Conservation (phyloP, 306 rosid genomes). For the Ceratonia siliqua region DNA sequence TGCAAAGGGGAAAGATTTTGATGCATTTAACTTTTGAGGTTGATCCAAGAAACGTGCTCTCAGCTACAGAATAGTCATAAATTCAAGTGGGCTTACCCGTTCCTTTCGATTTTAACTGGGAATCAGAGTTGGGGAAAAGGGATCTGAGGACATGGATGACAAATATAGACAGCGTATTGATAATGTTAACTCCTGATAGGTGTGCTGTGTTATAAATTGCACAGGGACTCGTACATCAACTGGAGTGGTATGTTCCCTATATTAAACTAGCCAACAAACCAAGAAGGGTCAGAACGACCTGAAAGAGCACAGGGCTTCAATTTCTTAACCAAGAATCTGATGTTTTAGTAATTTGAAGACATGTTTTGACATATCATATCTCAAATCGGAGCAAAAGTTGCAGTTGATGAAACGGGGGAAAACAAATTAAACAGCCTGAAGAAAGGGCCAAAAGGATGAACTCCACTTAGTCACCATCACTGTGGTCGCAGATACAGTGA, state of each 20-base stretch:
- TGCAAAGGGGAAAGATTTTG: not conserved
- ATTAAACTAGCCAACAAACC: slow-evolving; percentile 34
- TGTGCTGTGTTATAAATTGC: slow-evolving; percentile 13
- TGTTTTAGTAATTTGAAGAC: slow-evolving; percentile 9
- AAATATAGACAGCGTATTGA: slow-evolving; percentile 18
- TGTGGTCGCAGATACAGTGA: slow-evolving; percentile 18
- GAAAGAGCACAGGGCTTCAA: not conserved
- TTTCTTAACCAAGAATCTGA: slow-evolving; percentile 31
- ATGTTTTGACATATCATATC: slow-evolving; percentile 31
- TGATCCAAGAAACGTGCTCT: slow-evolving; percentile 26
- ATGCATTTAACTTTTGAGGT: not conserved
- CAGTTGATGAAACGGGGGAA: slow-evolving; percentile 8
- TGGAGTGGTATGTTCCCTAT: slow-evolving; percentile 1
- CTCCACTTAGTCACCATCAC: slow-evolving; percentile 34
- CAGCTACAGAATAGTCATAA: slow-evolving; percentile 8
- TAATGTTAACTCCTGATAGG: not conserved
- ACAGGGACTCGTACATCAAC: too few species aligned
- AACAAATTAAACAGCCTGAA: slow-evolving; percentile 23
- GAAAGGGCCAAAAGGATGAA: slow-evolving; percentile 42
- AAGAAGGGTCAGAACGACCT: not conserved
- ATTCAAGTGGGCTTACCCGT: slow-evolving; percentile 21
- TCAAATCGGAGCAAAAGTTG: slow-evolving; percentile 11
- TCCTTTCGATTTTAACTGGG: slow-evolving; percentile 25
- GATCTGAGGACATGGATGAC: not conserved
- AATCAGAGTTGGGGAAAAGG: not conserved